These are phyloP conservation scores for Epichloe baconii DNA, from an alignment of 2,329 filamentous ascomycete species.

Conservation along the genomic window DNA sequence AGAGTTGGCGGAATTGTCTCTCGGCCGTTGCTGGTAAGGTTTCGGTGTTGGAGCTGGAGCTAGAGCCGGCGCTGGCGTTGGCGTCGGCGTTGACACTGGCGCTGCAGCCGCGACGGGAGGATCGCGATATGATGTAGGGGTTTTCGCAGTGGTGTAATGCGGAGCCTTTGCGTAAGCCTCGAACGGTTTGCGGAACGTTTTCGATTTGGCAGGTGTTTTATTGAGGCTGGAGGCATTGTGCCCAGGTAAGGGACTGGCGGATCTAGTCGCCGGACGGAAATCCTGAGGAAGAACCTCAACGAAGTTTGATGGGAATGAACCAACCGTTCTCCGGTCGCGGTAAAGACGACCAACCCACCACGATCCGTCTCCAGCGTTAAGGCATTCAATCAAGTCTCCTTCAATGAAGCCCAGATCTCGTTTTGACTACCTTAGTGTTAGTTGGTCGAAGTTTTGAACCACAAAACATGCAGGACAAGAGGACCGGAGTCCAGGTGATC, in stretches of 20 bases:
- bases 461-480: neutral
- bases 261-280: constrained; percentile 62
- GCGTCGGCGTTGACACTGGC: neutral
- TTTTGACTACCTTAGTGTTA: constrained; percentile 47
- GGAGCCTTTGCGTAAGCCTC: constrained; percentile 54
- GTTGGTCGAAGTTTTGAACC: neutral
- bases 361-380: constrained; percentile 92
- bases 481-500: neutral
- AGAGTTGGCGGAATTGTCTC: constrained; percentile 15
- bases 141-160: constrained; percentile 50
- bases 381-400: constrained; percentile 92
- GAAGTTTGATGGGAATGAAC: constrained; percentile 94
- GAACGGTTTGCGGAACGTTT: constrained; percentile 53
- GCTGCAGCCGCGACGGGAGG: constrained; percentile 18
- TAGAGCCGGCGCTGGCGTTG: constrained; percentile 8
- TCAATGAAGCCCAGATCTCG: constrained; percentile 94
- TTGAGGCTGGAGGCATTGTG: constrained; percentile 41
- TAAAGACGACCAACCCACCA: constrained; percentile 96
- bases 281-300: constrained; percentile 77
- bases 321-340: constrained; percentile 80
- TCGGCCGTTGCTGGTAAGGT: constrained; percentile 5
- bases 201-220: constrained; percentile 44
- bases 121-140: constrained; percentile 43
- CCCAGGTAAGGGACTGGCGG: constrained; percentile 45
- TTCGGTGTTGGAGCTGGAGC: constrained; percentile 8